Conservation (phyloP, 2,329 filamentous ascomycete genomes). For the Fusarium multiceps region DNA sequence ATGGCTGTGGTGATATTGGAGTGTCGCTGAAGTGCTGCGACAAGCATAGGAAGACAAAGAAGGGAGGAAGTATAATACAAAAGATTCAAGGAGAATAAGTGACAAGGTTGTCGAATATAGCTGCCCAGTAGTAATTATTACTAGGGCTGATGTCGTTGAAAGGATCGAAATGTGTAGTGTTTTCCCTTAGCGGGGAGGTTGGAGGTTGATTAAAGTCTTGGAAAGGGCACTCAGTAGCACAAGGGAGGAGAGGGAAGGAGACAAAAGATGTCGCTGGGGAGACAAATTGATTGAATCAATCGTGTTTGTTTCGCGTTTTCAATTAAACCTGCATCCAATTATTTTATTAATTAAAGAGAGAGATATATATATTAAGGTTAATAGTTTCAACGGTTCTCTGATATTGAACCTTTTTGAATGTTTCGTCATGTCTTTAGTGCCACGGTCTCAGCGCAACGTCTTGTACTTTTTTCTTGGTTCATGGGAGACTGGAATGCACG, state of each 20-base stretch:
- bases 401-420: neutral
- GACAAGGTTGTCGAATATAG: conserved; percentile 2
- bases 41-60: neutral
- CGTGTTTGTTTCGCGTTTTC: conserved; percentile 44
- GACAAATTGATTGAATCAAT: conserved; percentile 30
- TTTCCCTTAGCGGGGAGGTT: conserved; percentile 5
- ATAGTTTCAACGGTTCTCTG: neutral
- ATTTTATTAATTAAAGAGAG: neutral
- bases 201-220: neutral
- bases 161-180: neutral
- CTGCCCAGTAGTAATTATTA: neutral
- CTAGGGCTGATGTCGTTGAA: conserved; percentile 24
- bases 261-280: conserved; percentile 17
- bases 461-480: neutral
- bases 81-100: conserved; percentile 4
- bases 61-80: neutral
- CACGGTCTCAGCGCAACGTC: neutral
- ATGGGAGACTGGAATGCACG: conserved; percentile 13
- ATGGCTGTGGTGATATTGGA: conserved; percentile 25
- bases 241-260: conserved; percentile 7
- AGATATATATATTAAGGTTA: neutral
- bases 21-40: neutral
- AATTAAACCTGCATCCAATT: neutral
- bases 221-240: neutral
- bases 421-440: neutral